These are phyloP conservation scores for Bryum argenteum DNA, from an alignment of 225 moss, liverwort and hornwort species.

Conservation along the genomic window DNA sequence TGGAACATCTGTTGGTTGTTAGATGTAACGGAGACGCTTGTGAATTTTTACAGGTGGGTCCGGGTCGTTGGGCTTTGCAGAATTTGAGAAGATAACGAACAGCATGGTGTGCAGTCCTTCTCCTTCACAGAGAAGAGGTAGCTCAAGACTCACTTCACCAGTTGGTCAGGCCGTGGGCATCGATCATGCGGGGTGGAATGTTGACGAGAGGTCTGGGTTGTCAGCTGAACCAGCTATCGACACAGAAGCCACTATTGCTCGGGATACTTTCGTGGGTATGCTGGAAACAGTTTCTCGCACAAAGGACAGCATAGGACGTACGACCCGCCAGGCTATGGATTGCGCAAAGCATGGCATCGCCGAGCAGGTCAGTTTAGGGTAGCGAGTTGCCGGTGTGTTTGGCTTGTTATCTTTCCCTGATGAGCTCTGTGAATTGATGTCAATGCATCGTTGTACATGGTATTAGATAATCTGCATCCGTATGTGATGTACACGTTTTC, in stretches of 20 bases:
- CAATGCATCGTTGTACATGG: neutral
- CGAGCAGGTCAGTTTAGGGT: conserved; percentile 70
- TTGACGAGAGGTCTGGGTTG: conserved; percentile 52
- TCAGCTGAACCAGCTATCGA: conserved; percentile 51
- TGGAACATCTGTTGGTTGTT: neutral
- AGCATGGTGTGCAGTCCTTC: conserved; percentile 82
- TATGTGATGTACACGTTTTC: neutral
- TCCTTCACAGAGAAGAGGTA: conserved; percentile 71
- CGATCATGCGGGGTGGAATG: conserved; percentile 60
- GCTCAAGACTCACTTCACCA: conserved; percentile 82
- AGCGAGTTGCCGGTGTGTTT: neutral
- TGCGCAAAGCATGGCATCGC: conserved; percentile 93
- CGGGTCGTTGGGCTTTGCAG: conserved; percentile 41
- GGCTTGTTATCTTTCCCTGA: neutral
- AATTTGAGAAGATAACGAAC: conserved; percentile 63
- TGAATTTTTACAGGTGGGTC: conserved; percentile 47
- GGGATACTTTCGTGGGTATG: conserved; percentile 97
- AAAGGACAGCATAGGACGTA: conserved; percentile 97
- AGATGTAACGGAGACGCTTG: neutral
- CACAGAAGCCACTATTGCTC: conserved; percentile 85
- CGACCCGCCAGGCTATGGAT: conserved; percentile 96
- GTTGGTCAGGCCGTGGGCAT: conserved; percentile 37
- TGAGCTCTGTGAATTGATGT: conserved; percentile 5
- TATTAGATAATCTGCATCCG: neutral
- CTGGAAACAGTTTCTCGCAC: conserved; percentile 95